Base-by-base conservation (phyloP, 2,329 filamentous ascomycete genomes). In the Botrytis medusae region DNA sequence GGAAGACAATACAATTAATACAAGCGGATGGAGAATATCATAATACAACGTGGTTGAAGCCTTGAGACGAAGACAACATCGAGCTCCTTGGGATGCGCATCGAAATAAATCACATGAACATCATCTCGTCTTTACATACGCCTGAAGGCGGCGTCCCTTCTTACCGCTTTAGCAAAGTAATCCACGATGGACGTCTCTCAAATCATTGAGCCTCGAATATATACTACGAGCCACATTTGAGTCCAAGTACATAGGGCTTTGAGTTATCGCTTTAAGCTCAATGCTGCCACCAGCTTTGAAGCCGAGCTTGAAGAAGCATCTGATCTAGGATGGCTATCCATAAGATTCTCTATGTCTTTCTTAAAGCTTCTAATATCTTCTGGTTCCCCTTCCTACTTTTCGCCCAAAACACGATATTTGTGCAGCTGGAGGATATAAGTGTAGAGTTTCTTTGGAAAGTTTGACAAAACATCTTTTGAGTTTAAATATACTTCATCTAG, bases 301-400 rank as follows among this genome's bases (percentile, higher is more conserved):
- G 34, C 29, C 25, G 12, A 68, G 10, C 7, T 29, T n/a, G n/a
- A 32, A 22, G 10, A 20, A 18, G 10, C 20, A 64, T 32, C 29
- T 32, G 40, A 22, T 22, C 1, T 42, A 32, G 22, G 1, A 46
- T 22, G 40, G 6, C 40, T 22, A 1, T 62, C 16, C 7, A 63
- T 16, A 12, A 0, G 18, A 0, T 4, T 40, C 14, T 40, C 4
- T 9, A 1, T 0, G 4, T 5, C 0, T 29, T 3, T n/a, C 18
- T 8, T 2, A 8, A 22, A 1, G 1, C 22, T 42, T 4, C 2
- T 22, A 10, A 16, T 9, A 12, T 22, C 8, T 25, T n/a, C 25
- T 29, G 29, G 32, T 29, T 34, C 25, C 4, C 4, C 6, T 54
- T 9, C n/a, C 9, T 4, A 32, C 25, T 20, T 54, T 1, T 37